Evolutionary conservation across 176 grass and related monocot genomes (phyloP), one percentile per base, ranked within the genome.

Genomic region (Areca catechu): DNA sequence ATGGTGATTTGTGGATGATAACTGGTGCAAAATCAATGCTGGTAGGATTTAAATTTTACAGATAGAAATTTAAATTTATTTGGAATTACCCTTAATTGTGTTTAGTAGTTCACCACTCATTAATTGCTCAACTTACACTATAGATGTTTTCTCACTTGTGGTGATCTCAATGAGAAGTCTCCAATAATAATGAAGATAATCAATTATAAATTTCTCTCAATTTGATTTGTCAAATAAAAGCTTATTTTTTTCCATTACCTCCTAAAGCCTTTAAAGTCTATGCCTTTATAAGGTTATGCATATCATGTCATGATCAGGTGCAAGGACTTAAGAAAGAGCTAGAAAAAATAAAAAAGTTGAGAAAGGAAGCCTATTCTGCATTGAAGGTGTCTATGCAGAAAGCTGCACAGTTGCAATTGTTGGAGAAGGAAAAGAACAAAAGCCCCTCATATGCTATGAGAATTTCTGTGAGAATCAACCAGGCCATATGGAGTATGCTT

Each of bases 401-500:
- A 77, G 86, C 83, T 60, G 92, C 83, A 71, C 86, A 96, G 16
- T 50, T 71, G 49, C 84, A 74, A 61, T 75, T 96, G 61, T 81
- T 76, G 78, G 92, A 96, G 65, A 96, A 95, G 74, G 90, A 89
- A 77, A 95, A 95, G 66, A 89, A 82, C 72, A 96, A 96, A 74
- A 96, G 92, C 78, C 92, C 92, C 69, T 96, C 92, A 64, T 96
- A 74, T 88, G 92, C 92, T 59, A 85, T 96, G 86, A 78, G 83
- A 85, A 58, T 96, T 77, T 96, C 80, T 14, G 64, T 87, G 57
- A 82, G 49, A 73, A 96, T 96, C 76, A 86, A 90, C 53, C 90
- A 90, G 55, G 66, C 90, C 15, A 78, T 74, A 29, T 96, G 80
- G 83, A 87, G 86, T 75, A 96, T 96, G 92, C 79, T 96, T 76